Base-by-base conservation (phyloP, 2,329 filamentous ascomycete genomes). In the Aspergillus sp. region DNA sequence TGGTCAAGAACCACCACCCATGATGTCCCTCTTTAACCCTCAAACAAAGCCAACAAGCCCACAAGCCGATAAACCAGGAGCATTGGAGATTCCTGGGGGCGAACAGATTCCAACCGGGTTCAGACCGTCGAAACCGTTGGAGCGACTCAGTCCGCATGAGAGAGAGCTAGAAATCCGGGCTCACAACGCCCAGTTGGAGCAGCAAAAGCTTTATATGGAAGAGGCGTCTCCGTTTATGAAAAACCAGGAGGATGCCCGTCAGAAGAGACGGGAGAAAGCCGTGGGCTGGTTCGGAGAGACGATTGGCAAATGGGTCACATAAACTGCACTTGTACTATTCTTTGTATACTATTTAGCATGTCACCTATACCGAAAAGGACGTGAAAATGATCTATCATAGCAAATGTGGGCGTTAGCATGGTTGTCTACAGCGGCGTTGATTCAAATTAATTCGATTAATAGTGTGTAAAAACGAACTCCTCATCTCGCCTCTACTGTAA, bases 61-160 rank as follows among this genome's bases (percentile, higher is more conserved):
- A 27, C 44, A 48, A 27, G 36, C 32, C 26, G 36, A 33, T 19
- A 43, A 47, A 42, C 38, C 47, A 31, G 49, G 51, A 46, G 53
- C 53, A 7, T 45, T 66, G 19, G 57, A 67, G 40, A 62, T 68
- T 43, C 59, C 69, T 39, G 64, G 67, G 30, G 65, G 60, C 27
- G 58, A 65, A 43, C 33, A 57, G 27, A 51, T 70, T 30, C 68
- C 67, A 2, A 47, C 49, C 11, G 65, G 60, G 3, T 58, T 65
- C 38, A 68, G 61, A 39, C 59, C 65, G 11, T 59, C 59, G 11
- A 70, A 67, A 43, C 59, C 65, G 2, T 48, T 72, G 38, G 58
- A 68, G 8, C 57, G 70, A 27, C 59, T 73, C 43, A 69, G 67
- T 4, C 71, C 71, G 4, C 71, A 74, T 44, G 69, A 74, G 47